Percentiles rank a stretch among this genome's conserved stretches.
Evolutionary conservation across 352 stramenopile species (phyloP).

Genomic region (Phytophthora cactorum): DNA sequence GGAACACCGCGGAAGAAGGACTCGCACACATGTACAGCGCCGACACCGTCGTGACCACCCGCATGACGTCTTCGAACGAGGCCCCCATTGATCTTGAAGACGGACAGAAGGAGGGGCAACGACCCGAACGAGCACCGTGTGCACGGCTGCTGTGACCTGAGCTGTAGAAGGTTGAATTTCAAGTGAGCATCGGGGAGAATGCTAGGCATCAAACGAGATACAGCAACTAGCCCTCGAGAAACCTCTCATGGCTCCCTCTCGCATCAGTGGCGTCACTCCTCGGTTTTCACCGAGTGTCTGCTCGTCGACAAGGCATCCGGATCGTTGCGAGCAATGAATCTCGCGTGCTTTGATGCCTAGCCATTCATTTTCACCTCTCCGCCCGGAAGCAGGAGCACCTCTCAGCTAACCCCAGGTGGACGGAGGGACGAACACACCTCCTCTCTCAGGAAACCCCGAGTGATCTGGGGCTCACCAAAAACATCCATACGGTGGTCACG

Average conservation of each 20-base stretch:
- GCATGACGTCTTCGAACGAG: conserved; percentile 58
- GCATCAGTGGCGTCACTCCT: conserved; percentile 16
- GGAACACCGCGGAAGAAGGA: conserved; percentile 52
- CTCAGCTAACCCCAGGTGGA: conserved; percentile 21
- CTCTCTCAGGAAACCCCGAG: conserved; percentile 35
- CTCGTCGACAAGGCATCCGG: conserved; percentile 22
- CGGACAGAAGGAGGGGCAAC: neutral
- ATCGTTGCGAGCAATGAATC: conserved; percentile 3
- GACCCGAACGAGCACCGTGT: conserved; percentile 1
- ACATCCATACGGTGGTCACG: conserved; percentile 6
- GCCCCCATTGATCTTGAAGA: conserved; percentile 25
- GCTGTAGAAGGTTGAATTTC: conserved; percentile 25
- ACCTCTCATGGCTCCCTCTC: conserved; percentile 13
- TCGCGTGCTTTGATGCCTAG: conserved; percentile 22
- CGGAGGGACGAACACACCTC: neutral
- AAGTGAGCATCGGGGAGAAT: conserved; percentile 20
- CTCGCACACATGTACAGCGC: conserved; percentile 80
- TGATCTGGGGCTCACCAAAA: conserved; percentile 21
- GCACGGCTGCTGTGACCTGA: conserved; percentile 22
- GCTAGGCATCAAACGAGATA: neutral
- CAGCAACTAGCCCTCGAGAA: conserved; percentile 10
- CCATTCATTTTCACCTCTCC: conserved; percentile 24
- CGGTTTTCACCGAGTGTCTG: conserved; percentile 22
- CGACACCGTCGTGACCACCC: conserved; percentile 68
- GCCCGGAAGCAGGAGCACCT: conserved; percentile 14